Conservation (phyloP, 495 filamentous ascomycete species). For the Aspergillus sclerotioniger region DNA sequence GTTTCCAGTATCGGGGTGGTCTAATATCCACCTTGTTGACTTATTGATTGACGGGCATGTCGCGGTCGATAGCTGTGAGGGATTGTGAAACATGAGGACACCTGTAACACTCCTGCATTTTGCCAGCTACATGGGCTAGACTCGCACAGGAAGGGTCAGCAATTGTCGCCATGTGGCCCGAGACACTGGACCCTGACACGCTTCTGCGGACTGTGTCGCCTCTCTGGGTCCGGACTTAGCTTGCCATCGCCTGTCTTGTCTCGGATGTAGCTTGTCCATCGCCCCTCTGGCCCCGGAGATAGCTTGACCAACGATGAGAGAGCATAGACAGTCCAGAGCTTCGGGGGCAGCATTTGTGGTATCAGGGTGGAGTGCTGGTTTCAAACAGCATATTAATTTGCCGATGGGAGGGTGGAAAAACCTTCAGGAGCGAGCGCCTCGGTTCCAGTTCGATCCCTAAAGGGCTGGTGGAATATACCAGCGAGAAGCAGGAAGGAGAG, state of each 20-base stretch:
- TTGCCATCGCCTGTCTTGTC: not conserved
- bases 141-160: not conserved
- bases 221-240: not conserved
- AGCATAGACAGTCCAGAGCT: not conserved
- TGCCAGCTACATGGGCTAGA: not conserved
- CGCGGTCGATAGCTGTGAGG: not conserved
- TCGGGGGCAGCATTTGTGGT: not conserved
- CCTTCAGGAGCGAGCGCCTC: not conserved
- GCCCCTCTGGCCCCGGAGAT: not conserved
- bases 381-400: conserved; percentile 1
- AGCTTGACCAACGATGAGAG: not conserved
- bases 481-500: not conserved
- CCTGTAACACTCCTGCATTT: not conserved
- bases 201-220: not conserved
- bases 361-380: not conserved
- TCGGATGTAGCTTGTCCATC: not conserved
- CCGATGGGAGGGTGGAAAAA: not conserved
- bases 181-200: not conserved
- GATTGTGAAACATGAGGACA: not conserved
- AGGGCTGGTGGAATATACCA: not conserved
- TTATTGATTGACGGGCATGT: not conserved
- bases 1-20: not conserved
- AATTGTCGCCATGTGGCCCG: not conserved
- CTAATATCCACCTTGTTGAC: not conserved
- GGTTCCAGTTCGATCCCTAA: not conserved